Evolutionary conservation across 2,329 filamentous ascomycete species (phyloP).

Genomic region (Periconia sp.): DNA sequence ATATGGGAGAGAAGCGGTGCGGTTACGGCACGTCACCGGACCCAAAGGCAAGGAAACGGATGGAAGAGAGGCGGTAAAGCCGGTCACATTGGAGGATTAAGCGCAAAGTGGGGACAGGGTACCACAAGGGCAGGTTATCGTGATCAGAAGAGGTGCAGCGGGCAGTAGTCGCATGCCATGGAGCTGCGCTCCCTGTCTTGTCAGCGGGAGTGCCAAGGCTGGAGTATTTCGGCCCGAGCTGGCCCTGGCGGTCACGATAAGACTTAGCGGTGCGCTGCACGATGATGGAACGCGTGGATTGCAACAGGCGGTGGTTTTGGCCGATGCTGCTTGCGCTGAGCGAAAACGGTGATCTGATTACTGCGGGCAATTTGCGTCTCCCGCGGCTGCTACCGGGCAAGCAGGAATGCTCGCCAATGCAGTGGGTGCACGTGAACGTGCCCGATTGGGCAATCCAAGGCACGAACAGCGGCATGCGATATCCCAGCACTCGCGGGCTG

Average conservation of each 20-base stretch:
- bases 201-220: slow-evolving; percentile 12
- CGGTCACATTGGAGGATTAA: slow-evolving; percentile 40
- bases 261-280: not conserved
- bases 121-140: slow-evolving; percentile 29
- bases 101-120: slow-evolving; percentile 25
- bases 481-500: too few relatives aligned
- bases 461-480: too few relatives aligned
- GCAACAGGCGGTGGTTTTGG: too few relatives aligned
- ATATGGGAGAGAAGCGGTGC: slow-evolving; percentile 29
- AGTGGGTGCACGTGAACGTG: too few relatives aligned
- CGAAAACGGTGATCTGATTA: too few relatives aligned
- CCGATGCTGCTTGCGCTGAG: too few relatives aligned
- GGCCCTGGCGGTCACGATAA: not conserved
- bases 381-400: too few relatives aligned
- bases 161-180: not conserved
- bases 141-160: slow-evolving; percentile 29
- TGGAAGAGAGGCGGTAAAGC: slow-evolving; percentile 37
- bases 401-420: too few relatives aligned
- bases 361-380: too few relatives aligned
- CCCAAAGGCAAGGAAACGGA: slow-evolving; percentile 20
- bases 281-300: slow-evolving; percentile 5
- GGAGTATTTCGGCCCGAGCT: slow-evolving; percentile 11
- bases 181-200: slow-evolving; percentile 4
- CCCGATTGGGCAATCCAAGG: too few relatives aligned
- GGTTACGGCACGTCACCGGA: slow-evolving; percentile 41